A percentile compares a stretch with the other conserved stretches of the same genome.
Evolutionary conservation across 2,329 filamentous ascomycete genomes (phyloP).

Genomic region (Colletotrichum lupini): DNA sequence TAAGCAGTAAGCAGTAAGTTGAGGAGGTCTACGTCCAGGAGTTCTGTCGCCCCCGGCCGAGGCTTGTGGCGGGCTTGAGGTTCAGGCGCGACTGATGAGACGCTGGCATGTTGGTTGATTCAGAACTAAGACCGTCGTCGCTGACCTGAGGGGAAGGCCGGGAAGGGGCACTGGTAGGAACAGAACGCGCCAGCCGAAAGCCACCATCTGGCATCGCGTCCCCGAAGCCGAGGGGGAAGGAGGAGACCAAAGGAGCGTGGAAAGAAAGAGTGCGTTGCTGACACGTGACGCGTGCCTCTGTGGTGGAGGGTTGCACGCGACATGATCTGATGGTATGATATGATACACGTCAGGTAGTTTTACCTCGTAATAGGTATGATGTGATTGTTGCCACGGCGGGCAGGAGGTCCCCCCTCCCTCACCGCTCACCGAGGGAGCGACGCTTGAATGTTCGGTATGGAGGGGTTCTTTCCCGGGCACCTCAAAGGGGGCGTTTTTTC

Average conservation of each 20-base stretch:
- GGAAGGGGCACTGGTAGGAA: neutral
- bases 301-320: neutral
- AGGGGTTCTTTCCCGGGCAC: neutral
- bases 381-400: neutral
- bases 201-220: neutral
- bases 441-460: neutral
- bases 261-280: neutral
- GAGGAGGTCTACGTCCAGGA: neutral
- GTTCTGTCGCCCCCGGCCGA: neutral
- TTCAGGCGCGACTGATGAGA: conserved; percentile 17
- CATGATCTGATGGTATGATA: neutral
- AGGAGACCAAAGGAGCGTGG: neutral
- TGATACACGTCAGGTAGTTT: neutral
- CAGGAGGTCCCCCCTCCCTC: too few species aligned
- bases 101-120: neutral
- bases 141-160: neutral
- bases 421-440: too few species aligned
- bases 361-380: neutral
- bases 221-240: neutral
- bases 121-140: neutral
- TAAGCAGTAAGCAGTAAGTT: too few species aligned
- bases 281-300: neutral
- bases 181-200: neutral
- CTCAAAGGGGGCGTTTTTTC: too few species aligned
- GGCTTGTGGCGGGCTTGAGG: neutral